phyloP scores from a whole-genome alignment of 345 rosid genomes.

The Isatis tinctoria region DNA sequence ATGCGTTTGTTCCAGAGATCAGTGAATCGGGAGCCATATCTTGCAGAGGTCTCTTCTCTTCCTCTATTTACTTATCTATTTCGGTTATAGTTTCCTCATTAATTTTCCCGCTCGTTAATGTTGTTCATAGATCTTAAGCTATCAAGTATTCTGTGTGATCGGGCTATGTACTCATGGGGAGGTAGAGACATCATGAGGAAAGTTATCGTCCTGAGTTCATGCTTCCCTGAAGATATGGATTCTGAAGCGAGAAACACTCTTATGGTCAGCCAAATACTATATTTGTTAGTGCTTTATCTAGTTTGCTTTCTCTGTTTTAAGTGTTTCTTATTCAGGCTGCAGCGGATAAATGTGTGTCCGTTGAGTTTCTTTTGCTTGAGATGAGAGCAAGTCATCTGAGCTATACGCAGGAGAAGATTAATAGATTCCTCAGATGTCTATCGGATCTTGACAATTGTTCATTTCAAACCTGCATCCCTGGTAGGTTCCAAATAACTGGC shows the following conservation, averaged over 20 bases:
- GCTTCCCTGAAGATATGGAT: slow-evolving; percentile 46
- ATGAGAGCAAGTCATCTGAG: slow-evolving; percentile 45
- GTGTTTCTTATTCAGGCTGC: slow-evolving; percentile 53
- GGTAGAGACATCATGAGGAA: slow-evolving; percentile 60
- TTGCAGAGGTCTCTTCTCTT: slow-evolving; percentile 38
- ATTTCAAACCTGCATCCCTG: slow-evolving; percentile 55
- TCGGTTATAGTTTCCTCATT: neutral
- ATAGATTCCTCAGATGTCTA: slow-evolving; percentile 45
- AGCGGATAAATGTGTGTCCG: slow-evolving; percentile 65
- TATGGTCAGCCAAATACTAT: slow-evolving; percentile 42
- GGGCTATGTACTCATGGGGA: slow-evolving; percentile 69
- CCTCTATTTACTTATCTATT: neutral
- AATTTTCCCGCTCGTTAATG: neutral
- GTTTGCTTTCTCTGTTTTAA: neutral
- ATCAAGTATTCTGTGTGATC: slow-evolving; percentile 58
- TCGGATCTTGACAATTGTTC: slow-evolving; percentile 91
- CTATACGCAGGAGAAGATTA: slow-evolving; percentile 46
- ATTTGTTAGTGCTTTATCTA: neutral
- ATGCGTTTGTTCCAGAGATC: slow-evolving; percentile 56
- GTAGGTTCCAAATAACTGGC: slow-evolving; percentile 27
- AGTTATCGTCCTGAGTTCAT: slow-evolving; percentile 63
- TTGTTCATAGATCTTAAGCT: slow-evolving; percentile 49
- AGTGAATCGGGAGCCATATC: slow-evolving; percentile 44
- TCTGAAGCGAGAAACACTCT: slow-evolving; percentile 43
- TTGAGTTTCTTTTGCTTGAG: slow-evolving; percentile 73